A percentile compares a stretch with the other conserved stretches of the same genome.
These are phyloP conservation scores for Plantago elongata DNA, from an alignment of 257 asterid species.

Conservation along the genomic window DNA sequence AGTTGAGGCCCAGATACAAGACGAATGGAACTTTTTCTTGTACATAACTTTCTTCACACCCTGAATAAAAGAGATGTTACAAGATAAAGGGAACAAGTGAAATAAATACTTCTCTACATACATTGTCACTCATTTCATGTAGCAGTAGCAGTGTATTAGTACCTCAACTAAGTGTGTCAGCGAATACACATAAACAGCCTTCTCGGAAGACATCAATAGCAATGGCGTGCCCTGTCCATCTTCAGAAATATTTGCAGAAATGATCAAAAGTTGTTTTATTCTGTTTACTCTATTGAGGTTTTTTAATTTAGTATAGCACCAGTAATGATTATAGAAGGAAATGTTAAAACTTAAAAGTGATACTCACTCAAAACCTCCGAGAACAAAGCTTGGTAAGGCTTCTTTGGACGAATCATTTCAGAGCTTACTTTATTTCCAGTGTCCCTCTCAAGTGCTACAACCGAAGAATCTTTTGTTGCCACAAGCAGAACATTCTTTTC, in stretches of 20 bases:
- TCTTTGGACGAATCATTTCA: constrained; percentile 60
- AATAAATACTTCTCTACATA: neutral
- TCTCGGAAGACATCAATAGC: constrained; percentile 75
- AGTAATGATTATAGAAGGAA: neutral
- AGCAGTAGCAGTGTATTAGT: constrained; percentile 10
- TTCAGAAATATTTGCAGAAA: constrained; percentile 10
- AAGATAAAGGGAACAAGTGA: constrained; percentile 14
- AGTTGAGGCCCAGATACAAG: constrained; percentile 82
- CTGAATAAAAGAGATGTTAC: constrained; percentile 31
- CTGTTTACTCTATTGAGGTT: neutral
- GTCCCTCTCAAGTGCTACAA: constrained; percentile 65
- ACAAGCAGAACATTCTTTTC: constrained; percentile 67
- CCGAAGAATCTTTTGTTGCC: constrained; percentile 85
- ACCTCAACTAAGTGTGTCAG: constrained; percentile 74
- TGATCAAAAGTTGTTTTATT: neutral
- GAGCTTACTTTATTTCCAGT: constrained; percentile 68
- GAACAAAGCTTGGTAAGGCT: constrained; percentile 72
- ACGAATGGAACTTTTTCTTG: constrained; percentile 75
- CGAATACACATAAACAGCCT: constrained; percentile 73
- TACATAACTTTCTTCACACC: constrained; percentile 75
- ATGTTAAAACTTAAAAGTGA: neutral
- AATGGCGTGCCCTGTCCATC: constrained; percentile 51
- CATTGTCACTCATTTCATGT: neutral
- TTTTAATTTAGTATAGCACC: no score
- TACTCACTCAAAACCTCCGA: constrained; percentile 61